Conservation (phyloP, 2,329 filamentous ascomycete species). For the Phaeosphaeria sp. region DNA sequence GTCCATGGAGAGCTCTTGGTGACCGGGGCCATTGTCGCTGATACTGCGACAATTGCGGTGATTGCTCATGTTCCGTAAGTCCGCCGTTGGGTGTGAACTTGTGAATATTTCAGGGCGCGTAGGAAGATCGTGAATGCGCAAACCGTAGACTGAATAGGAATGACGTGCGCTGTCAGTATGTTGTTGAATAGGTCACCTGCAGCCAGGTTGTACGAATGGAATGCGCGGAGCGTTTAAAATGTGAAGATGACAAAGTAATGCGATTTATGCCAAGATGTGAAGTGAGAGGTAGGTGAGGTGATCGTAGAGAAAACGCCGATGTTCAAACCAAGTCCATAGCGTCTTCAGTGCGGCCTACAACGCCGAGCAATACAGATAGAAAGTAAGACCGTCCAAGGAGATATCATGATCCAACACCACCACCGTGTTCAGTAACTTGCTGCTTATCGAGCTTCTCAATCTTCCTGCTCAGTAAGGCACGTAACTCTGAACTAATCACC, state of each 20-base stretch:
- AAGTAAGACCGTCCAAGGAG: background rate
- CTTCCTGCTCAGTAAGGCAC: slow-evolving; percentile 67
- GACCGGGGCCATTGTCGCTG: background rate
- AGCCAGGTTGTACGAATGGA: background rate
- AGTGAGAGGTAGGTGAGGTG: slow-evolving; percentile 7
- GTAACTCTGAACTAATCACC: slow-evolving; percentile 69
- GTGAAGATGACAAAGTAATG: background rate
- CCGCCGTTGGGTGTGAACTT: slow-evolving; percentile 2
- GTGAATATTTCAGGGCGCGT: too few relatives aligned
- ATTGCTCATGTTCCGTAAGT: slow-evolving; percentile 7
- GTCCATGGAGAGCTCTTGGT: slow-evolving; percentile 8
- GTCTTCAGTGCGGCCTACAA: slow-evolving; percentile 4
- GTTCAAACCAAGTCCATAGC: background rate
- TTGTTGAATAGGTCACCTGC: background rate
- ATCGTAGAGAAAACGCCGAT: background rate
- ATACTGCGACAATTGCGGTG: background rate
- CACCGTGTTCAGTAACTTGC: slow-evolving; percentile 46
- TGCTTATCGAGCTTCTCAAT: slow-evolving; percentile 60
- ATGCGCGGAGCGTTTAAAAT: background rate
- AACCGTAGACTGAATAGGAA: slow-evolving; percentile 1
- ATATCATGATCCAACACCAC: slow-evolving; percentile 13
- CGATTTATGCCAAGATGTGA: slow-evolving; percentile 8
- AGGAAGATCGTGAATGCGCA: slow-evolving; percentile 6
- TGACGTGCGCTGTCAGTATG: background rate
- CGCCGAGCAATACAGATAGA: slow-evolving; percentile 4